phyloP scores from a whole-genome alignment of 805 yeast species.

The Yamadazyma paraphyllophila region DNA sequence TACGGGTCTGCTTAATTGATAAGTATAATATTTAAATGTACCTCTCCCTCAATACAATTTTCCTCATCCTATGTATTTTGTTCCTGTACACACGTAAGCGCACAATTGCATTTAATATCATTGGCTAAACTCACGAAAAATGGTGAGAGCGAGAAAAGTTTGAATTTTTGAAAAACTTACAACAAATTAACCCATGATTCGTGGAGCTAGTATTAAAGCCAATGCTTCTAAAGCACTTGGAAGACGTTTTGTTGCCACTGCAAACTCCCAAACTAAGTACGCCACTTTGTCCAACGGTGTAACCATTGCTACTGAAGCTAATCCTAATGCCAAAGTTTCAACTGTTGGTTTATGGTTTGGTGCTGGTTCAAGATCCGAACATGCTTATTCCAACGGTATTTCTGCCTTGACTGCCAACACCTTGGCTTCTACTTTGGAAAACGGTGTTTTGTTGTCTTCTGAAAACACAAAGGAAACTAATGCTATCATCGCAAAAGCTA shows the following conservation, averaged over 20 bases:
- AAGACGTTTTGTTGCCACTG: slow-evolving; percentile 62
- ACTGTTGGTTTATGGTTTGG: slow-evolving; percentile 70
- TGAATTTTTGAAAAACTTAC: slow-evolving; percentile 7
- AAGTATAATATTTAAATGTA: too few relatives aligned
- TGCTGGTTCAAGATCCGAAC: slow-evolving; percentile 80
- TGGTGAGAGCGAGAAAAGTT: slow-evolving; percentile 7
- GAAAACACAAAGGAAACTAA: slow-evolving; percentile 62
- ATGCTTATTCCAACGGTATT: slow-evolving; percentile 79
- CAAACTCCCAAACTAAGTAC: slow-evolving; percentile 57
- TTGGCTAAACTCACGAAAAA: slow-evolving; percentile 14
- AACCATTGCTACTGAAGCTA: slow-evolving; percentile 66
- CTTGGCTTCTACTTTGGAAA: slow-evolving; percentile 40
- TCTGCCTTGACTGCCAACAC: slow-evolving; percentile 60
- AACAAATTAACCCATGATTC: slow-evolving; percentile 29
- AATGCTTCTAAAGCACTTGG: slow-evolving; percentile 23
- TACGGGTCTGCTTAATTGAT: not conserved
- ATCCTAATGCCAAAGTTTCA: slow-evolving; percentile 53
- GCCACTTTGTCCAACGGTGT: slow-evolving; percentile 74
- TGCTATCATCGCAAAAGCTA: slow-evolving; percentile 56
- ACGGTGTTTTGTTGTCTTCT: slow-evolving; percentile 58
- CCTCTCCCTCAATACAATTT: too few relatives aligned
- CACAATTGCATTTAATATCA: slow-evolving; percentile 15
- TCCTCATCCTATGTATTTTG: too few relatives aligned
- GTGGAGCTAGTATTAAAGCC: slow-evolving; percentile 38
- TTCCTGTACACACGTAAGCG: slow-evolving; percentile 3